Conservation (phyloP, 352 stramenopile genomes). For the Phytophthora rubi region DNA sequence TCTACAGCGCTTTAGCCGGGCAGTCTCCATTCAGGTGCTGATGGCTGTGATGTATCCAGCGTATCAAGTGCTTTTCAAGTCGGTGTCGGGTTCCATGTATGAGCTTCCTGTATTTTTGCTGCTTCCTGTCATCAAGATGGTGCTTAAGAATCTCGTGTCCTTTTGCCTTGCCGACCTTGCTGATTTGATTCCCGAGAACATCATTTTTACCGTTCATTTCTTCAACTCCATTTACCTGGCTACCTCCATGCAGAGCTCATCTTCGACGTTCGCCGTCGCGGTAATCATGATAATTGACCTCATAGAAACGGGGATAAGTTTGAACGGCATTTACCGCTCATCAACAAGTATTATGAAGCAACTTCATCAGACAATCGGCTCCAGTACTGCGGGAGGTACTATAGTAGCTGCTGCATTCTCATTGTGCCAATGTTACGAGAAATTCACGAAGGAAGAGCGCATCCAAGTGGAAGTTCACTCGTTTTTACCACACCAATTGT, state of each 20-base stretch:
- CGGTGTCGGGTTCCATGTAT: slow-evolving; percentile 12
- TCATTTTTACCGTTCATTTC: slow-evolving; percentile 38
- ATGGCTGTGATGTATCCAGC: slow-evolving; percentile 33
- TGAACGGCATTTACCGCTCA: slow-evolving; percentile 12
- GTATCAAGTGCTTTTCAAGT: slow-evolving; percentile 32
- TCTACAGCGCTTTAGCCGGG: slow-evolving; percentile 7
- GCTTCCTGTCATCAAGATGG: slow-evolving; percentile 30
- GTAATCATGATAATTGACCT: slow-evolving; percentile 21
- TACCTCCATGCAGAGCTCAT: slow-evolving; percentile 30
- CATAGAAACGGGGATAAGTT: neutral
- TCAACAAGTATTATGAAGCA: slow-evolving; percentile 16
- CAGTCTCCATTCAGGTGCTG: slow-evolving; percentile 11
- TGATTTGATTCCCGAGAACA: slow-evolving; percentile 30
- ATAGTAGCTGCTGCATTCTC: slow-evolving; percentile 8
- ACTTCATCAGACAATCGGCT: slow-evolving; percentile 1
- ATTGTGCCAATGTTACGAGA: slow-evolving; percentile 15
- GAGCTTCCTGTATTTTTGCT: slow-evolving; percentile 31
- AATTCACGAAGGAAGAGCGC: slow-evolving; percentile 25
- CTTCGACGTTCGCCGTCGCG: slow-evolving; percentile 6
- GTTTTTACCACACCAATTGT: slow-evolving; percentile 14
- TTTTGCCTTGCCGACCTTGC: slow-evolving; percentile 15
- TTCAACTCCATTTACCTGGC: slow-evolving; percentile 41
- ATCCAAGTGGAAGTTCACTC: slow-evolving; percentile 19
- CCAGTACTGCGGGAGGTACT: neutral
- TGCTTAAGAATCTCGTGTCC: slow-evolving; percentile 33